phyloP scores from a whole-genome alignment of 495 filamentous ascomycete genomes.

The Cryomyces antarcticus region DNA sequence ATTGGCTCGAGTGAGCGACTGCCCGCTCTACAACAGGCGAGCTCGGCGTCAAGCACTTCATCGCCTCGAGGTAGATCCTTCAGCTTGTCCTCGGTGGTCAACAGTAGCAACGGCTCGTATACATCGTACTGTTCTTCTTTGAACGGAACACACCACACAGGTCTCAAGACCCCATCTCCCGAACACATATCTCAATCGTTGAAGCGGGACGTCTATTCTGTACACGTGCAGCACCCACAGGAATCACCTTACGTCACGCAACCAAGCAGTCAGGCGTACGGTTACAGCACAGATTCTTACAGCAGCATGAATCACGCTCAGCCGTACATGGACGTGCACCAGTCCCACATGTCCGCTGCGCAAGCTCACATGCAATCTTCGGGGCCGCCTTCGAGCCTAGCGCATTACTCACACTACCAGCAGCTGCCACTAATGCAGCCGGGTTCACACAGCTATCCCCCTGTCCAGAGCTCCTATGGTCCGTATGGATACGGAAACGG shows the following conservation, averaged over 20 bases:
- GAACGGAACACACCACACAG: constrained; percentile 26
- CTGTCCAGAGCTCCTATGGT: constrained; percentile 38
- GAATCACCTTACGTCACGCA: constrained; percentile 12
- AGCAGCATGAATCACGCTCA: constrained; percentile 70
- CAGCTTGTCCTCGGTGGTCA: constrained; percentile 27
- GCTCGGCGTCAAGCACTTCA: constrained; percentile 35
- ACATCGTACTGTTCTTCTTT: constrained; percentile 30
- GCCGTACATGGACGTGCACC: constrained; percentile 69
- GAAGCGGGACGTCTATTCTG: constrained; percentile 3
- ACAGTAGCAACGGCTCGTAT: constrained; percentile 17
- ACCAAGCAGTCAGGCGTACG: constrained; percentile 7
- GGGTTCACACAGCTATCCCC: constrained; percentile 45
- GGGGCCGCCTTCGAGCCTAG: constrained; percentile 53
- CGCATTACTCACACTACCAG: constrained; percentile 49
- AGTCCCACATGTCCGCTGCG: constrained; percentile 59
- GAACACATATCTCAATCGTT: constrained; percentile 18
- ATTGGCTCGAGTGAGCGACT: constrained; percentile 55
- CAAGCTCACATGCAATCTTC: constrained; percentile 65
- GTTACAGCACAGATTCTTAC: constrained; percentile 19
- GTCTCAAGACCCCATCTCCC: constrained; percentile 25
- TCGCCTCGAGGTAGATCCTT: constrained; percentile 51
- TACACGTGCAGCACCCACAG: constrained; percentile 6
- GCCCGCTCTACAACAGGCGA: constrained; percentile 41
- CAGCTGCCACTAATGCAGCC: constrained; percentile 73
- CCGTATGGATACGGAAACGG: constrained; percentile 59